phyloP scores from a whole-genome alignment of 495 filamentous ascomycete genomes.

The Hapsidospora chrysogenum region DNA sequence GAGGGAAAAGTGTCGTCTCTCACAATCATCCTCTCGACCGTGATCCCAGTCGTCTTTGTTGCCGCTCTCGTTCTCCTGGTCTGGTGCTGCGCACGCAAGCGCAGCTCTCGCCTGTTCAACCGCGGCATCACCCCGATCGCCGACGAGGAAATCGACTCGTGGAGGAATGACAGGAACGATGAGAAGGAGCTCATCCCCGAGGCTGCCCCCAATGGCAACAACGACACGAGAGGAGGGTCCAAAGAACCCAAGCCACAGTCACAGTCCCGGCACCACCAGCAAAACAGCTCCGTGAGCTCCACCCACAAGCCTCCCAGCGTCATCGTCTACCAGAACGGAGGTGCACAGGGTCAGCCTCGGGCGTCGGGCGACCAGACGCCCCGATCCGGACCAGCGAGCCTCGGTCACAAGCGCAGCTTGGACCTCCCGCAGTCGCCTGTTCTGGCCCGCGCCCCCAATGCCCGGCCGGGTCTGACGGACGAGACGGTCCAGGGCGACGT shows the following conservation, averaged over 20 bases:
- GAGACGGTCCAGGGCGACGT: slow-evolving; percentile 30
- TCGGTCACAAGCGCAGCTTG: slow-evolving; percentile 15
- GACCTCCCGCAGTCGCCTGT: slow-evolving; percentile 28
- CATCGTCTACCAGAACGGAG: slow-evolving; percentile 25
- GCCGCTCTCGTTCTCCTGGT: background rate
- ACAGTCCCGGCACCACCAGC: slow-evolving; percentile 10
- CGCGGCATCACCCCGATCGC: slow-evolving; percentile 31
- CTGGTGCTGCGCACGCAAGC: background rate
- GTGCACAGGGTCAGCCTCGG: slow-evolving; percentile 8
- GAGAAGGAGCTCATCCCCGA: slow-evolving; percentile 3
- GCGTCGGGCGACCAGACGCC: slow-evolving; percentile 20
- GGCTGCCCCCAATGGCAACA: background rate
- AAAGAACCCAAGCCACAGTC: background rate
- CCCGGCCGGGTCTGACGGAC: slow-evolving; percentile 28
- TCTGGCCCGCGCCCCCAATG: slow-evolving; percentile 28
- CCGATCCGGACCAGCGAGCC: slow-evolving; percentile 12
- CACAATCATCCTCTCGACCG: slow-evolving; percentile 1
- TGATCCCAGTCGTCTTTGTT: background rate
- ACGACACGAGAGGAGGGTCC: too few relatives aligned
- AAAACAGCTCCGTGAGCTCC: slow-evolving; percentile 19
- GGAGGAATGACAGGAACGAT: slow-evolving; percentile 18
- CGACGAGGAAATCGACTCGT: slow-evolving; percentile 34
- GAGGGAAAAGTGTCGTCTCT: too few relatives aligned
- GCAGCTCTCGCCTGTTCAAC: slow-evolving; percentile 13
- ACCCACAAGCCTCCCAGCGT: slow-evolving; percentile 24